Percentiles rank a stretch among this genome's conserved stretches.
phyloP scores from a whole-genome alignment of 2,329 filamentous ascomycete genomes.

The Dendryphion nanum region DNA sequence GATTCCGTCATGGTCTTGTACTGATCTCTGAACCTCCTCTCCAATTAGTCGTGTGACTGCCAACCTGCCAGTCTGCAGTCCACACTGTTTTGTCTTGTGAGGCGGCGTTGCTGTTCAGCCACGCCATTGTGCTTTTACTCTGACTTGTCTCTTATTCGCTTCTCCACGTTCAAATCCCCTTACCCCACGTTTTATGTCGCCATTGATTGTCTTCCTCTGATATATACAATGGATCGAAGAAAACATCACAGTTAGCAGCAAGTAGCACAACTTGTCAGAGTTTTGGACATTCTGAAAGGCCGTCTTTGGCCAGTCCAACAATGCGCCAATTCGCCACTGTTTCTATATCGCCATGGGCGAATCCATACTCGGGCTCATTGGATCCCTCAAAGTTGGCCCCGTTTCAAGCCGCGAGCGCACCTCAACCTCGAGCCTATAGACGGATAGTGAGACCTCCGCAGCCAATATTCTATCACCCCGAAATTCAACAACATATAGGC shows the following conservation, averaged over 20 bases:
- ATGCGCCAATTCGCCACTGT: constrained; percentile 32
- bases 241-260: constrained; percentile 24
- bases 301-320: constrained; percentile 19
- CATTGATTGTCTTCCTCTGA: constrained; percentile 27
- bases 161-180: constrained; percentile 31
- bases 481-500: constrained; percentile 17
- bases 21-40: constrained; percentile 14
- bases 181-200: constrained; percentile 37
- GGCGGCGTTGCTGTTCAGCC: constrained; percentile 28
- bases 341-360: constrained; percentile 33
- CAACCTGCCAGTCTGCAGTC: constrained; percentile 24
- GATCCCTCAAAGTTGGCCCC: constrained; percentile 14
- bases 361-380: constrained; percentile 23
- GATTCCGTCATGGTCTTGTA: constrained; percentile 24
- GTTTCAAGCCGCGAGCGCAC: constrained; percentile 6
- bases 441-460: constrained; percentile 22
- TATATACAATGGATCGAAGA: constrained; percentile 31
- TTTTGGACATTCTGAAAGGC: constrained; percentile 16
- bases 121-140: constrained; percentile 25
- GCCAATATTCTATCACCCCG: constrained; percentile 24
- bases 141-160: constrained; percentile 31
- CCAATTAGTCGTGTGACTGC: constrained; percentile 32
- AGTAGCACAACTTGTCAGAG: constrained; percentile 29
- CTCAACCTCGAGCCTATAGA: constrained; percentile 19
- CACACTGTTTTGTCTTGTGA: constrained; percentile 21